phyloP scores from a whole-genome alignment of 768 basidiomycete genomes.

The Mycena latifolia region DNA sequence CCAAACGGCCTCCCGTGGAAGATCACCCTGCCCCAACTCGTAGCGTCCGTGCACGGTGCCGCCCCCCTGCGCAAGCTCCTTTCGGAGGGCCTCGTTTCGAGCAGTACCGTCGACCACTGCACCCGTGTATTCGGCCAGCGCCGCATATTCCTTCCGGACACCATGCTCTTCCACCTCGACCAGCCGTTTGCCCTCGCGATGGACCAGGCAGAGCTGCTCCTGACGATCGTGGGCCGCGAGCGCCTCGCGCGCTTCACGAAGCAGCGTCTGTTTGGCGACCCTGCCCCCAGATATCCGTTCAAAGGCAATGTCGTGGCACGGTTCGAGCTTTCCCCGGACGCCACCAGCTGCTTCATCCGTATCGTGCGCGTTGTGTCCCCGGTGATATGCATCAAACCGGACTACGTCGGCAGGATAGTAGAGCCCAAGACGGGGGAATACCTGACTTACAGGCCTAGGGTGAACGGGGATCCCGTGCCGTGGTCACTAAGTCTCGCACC shows the following conservation, averaged over 20 bases:
- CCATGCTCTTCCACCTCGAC: constrained; percentile 13
- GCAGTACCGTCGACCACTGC: too few relatives aligned
- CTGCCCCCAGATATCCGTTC: constrained; percentile 11
- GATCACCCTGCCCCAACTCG: constrained; percentile 15
- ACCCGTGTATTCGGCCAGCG: background rate
- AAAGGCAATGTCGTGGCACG: constrained; percentile 17
- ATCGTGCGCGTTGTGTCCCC: constrained; percentile 16
- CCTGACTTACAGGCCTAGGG: too few relatives aligned
- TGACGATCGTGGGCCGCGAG: constrained; percentile 8
- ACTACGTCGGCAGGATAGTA: background rate
- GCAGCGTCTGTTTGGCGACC: constrained; percentile 6
- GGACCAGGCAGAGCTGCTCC: constrained; percentile 10
- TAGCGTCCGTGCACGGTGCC: background rate
- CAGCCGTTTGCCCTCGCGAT: constrained; percentile 14
- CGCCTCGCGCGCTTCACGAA: background rate
- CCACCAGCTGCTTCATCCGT: constrained; percentile 1
- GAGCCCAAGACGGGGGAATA: constrained; percentile 1
- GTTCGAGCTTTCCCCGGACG: constrained; percentile 20
- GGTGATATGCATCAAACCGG: background rate
- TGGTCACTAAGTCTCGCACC: too few relatives aligned
- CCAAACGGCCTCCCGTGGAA: constrained; percentile 21
- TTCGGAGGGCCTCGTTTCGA: too few relatives aligned
- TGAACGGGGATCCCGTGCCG: too few relatives aligned
- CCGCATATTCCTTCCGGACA: background rate
- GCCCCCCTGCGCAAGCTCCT: too few relatives aligned